Evolutionary conservation across 2,329 filamentous ascomycete species (phyloP), one percentile per base, ranked within the genome.

Genomic region (Chrysoporthe austroafricana): DNA sequence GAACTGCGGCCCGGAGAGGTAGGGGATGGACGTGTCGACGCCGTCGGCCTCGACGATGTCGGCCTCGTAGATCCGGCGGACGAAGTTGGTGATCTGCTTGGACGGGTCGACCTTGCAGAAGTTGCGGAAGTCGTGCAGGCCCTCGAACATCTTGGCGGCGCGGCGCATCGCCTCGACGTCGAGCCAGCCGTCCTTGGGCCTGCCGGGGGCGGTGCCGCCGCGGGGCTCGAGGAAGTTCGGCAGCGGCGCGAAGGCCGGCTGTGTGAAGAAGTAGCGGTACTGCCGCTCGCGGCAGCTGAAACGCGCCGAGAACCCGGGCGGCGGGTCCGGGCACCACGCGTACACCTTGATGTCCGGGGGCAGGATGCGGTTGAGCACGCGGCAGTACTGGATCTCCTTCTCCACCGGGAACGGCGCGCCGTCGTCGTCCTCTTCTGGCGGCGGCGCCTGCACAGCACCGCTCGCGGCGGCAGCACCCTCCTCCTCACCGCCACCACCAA

Each of bases 221-320:
- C 26, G 36, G 14, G 57, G 32, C 9, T 86, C 86, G 48, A 85
- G 70, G 26, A 83, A 75, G 1, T 84, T 80, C 0, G 90, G 88
- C 4, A 87, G 83, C 0, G 93, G 93, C 2, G 88, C 82, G 75
- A 93, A 97, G 1, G 91, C 92, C 0, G 96, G 96, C 76, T 97
- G 93, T 0, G 96, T 98, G 82, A 99, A 99, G 83, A 97, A 98
- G 80, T 99, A 99, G 67, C 93, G 90, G 81, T 99, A 99, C 72
- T 92, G 90, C 32, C 96, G 87, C 79, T 97, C 94, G 70, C 91
- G 88, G 79, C 96, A 99, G 64, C 92, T 94, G 84, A 97, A 97
- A 52, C 96, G 90, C 4, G 96, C 96, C 44, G 92, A 94, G 78
- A 99, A 99, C 70, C 87, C 87, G 9, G 86, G 80, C 0, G 94